phyloP scores from a whole-genome alignment of 2,329 filamentous ascomycete genomes.

The Zymoseptoria tritici region DNA sequence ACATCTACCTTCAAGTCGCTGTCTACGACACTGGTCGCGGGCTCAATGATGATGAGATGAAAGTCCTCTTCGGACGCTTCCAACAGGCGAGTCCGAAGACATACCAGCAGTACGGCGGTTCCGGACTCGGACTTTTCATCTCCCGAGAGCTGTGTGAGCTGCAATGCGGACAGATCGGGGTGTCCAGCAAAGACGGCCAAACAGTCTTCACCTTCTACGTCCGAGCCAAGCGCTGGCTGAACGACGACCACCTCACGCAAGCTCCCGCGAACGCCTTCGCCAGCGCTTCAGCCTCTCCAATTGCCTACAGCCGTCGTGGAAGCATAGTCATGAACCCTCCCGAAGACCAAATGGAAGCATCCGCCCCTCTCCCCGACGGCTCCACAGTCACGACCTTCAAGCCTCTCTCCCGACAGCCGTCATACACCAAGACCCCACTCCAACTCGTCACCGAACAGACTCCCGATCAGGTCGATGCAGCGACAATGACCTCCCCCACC shows the following conservation, averaged over 20 bases:
- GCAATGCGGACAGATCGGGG: conserved; percentile 40
- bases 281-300: conserved; percentile 21
- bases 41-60: conserved; percentile 34
- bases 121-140: conserved; percentile 40
- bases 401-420: conserved; percentile 5
- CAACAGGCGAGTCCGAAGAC: conserved; percentile 30
- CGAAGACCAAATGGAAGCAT: conserved; percentile 3
- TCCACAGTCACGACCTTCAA: conserved; percentile 9
- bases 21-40: conserved; percentile 38
- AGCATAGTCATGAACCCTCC: conserved; percentile 13
- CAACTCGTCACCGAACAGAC: not conserved
- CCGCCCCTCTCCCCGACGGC: not conserved
- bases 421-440: not conserved
- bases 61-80: conserved; percentile 38
- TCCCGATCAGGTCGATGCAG: not conserved
- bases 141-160: conserved; percentile 38
- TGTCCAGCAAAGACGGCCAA: conserved; percentile 34
- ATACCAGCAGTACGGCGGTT: conserved; percentile 36
- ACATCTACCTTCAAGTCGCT: conserved; percentile 36
- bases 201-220: conserved; percentile 41
- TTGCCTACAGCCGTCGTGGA: conserved; percentile 19
- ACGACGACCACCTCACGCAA: conserved; percentile 1
- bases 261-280: conserved; percentile 9
- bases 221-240: conserved; percentile 28
- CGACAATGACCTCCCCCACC: not conserved